These are phyloP conservation scores for Metschnikowia gelsemii DNA, from an alignment of 805 yeast species.

Conservation along the genomic window DNA sequence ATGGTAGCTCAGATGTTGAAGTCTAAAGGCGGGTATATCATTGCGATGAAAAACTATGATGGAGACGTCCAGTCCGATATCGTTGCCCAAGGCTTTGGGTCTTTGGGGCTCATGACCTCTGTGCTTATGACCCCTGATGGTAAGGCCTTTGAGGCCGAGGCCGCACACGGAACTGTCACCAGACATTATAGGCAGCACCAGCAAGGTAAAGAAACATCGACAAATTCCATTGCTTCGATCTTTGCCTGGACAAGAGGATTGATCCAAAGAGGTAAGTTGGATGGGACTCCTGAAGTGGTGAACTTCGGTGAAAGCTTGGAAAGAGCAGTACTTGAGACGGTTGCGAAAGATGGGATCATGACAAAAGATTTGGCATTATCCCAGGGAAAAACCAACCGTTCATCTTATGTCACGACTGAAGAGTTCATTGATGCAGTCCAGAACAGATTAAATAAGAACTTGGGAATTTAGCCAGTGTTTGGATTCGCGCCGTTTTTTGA, in stretches of 20 bases:
- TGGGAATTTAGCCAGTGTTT: conserved; percentile 5
- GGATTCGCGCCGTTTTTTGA: too few relatives aligned
- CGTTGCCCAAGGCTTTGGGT: conserved; percentile 86
- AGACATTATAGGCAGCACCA: conserved; percentile 83
- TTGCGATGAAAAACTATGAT: conserved; percentile 82
- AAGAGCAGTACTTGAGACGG: conserved; percentile 68
- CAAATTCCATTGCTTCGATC: conserved; percentile 82
- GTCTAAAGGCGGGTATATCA: conserved; percentile 77
- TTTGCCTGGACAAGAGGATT: conserved; percentile 88
- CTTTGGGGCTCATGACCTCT: conserved; percentile 82
- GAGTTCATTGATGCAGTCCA: conserved; percentile 80
- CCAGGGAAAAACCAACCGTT: conserved; percentile 59
- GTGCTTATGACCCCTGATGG: conserved; percentile 83
- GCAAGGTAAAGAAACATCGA: conserved; percentile 78
- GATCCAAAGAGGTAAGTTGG: conserved; percentile 77
- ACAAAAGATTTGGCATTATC: conserved; percentile 81
- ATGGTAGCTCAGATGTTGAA: conserved; percentile 89
- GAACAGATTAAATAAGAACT: conserved; percentile 44
- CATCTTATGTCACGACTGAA: conserved; percentile 66
- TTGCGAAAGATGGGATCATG: conserved; percentile 72
- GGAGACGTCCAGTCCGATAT: conserved; percentile 86
- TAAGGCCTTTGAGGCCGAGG: conserved; percentile 80
- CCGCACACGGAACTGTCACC: conserved; percentile 87
- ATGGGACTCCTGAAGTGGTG: conserved; percentile 67
- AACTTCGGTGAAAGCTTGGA: conserved; percentile 66